Percentiles rank a stretch among this genome's conserved stretches.
phyloP scores from a whole-genome alignment of 164 flowering plant genomes.

The Buxus sempervirens region DNA sequence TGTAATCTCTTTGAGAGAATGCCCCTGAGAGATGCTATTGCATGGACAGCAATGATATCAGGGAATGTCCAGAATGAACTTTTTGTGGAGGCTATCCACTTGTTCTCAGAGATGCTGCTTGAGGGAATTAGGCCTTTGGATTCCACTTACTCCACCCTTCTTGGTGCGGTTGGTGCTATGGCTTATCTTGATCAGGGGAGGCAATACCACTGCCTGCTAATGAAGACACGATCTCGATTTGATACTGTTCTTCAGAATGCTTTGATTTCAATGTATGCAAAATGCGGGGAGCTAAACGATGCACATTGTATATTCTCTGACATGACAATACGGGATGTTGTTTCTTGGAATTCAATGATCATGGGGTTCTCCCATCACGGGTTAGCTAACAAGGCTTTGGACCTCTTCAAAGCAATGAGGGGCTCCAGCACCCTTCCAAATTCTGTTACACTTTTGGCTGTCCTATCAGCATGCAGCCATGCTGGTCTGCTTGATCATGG shows the following conservation, averaged over 20 bases:
- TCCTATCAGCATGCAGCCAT: slow-evolving; percentile 47
- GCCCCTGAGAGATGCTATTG: slow-evolving; percentile 48
- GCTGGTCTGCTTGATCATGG: slow-evolving; percentile 33
- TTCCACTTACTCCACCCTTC: slow-evolving; percentile 40
- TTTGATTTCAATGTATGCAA: slow-evolving; percentile 57
- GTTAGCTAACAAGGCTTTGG: slow-evolving; percentile 28
- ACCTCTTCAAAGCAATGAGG: slow-evolving; percentile 34
- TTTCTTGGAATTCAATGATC: slow-evolving; percentile 74
- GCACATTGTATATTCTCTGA: slow-evolving; percentile 33
- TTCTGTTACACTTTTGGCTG: slow-evolving; percentile 40
- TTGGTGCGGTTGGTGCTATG: slow-evolving; percentile 56
- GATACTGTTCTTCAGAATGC: slow-evolving; percentile 45
- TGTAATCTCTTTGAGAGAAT: slow-evolving; percentile 39
- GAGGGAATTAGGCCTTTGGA: slow-evolving; percentile 32
- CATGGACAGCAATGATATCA: slow-evolving; percentile 66
- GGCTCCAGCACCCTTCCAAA: slow-evolving; percentile 30
- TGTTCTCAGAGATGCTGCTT: slow-evolving; percentile 36
- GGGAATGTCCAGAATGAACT: slow-evolving; percentile 51
- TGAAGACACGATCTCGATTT: slow-evolving; percentile 24
- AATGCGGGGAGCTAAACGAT: slow-evolving; percentile 45
- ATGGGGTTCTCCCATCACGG: slow-evolving; percentile 50
- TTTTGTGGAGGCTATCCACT: slow-evolving; percentile 33
- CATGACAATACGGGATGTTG: slow-evolving; percentile 35
- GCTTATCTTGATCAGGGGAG: slow-evolving; percentile 45
- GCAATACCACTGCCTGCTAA: slow-evolving; percentile 39